phyloP scores from a whole-genome alignment of 2,329 filamentous ascomycete genomes.

The Hypoxylon sp. region DNA sequence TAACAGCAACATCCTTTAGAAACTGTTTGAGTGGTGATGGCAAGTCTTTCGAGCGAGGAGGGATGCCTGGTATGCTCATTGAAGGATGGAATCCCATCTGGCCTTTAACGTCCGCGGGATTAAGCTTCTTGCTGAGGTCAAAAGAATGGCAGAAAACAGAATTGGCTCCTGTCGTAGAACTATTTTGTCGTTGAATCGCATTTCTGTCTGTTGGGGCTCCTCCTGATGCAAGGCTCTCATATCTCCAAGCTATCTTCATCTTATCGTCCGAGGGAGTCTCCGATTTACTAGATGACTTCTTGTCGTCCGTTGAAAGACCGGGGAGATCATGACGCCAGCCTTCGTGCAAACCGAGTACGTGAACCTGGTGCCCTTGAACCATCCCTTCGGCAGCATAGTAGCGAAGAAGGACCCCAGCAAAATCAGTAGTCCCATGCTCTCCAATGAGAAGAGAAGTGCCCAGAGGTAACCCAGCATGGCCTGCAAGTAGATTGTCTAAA shows the following conservation, averaged over 20 bases:
- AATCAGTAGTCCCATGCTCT: constrained; percentile 94
- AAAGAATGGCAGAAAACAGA: constrained; percentile 75
- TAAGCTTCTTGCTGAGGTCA: constrained; percentile 73
- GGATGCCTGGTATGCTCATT: constrained; percentile 37
- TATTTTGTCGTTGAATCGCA: constrained; percentile 33
- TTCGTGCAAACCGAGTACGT: constrained; percentile 82
- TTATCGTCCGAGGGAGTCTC: constrained; percentile 66
- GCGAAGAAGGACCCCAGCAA: constrained; percentile 80
- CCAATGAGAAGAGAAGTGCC: constrained; percentile 83
- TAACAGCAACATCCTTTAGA: constrained; percentile 64
- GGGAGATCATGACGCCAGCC: constrained; percentile 86
- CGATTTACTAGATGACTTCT: constrained; percentile 52
- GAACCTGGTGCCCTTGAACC: constrained; percentile 87
- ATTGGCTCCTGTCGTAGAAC: constrained; percentile 32
- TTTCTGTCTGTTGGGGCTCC: constrained; percentile 62
- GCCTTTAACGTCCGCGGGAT: constrained; percentile 57
- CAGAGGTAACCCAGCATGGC: constrained; percentile 84
- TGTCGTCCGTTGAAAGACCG: constrained; percentile 63
- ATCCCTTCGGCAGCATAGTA: constrained; percentile 95
- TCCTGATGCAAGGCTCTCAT: constrained; percentile 82
- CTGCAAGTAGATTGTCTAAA: constrained; percentile 83
- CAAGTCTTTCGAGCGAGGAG: constrained; percentile 31
- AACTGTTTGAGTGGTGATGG: constrained; percentile 70
- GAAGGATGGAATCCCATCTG: constrained; percentile 61
- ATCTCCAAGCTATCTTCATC: constrained; percentile 99